A percentile compares a stretch with the other conserved stretches of the same genome.
Evolutionary conservation across 2,329 filamentous ascomycete genomes (phyloP).

Genomic region (Stagonosporopsis tanaceti): DNA sequence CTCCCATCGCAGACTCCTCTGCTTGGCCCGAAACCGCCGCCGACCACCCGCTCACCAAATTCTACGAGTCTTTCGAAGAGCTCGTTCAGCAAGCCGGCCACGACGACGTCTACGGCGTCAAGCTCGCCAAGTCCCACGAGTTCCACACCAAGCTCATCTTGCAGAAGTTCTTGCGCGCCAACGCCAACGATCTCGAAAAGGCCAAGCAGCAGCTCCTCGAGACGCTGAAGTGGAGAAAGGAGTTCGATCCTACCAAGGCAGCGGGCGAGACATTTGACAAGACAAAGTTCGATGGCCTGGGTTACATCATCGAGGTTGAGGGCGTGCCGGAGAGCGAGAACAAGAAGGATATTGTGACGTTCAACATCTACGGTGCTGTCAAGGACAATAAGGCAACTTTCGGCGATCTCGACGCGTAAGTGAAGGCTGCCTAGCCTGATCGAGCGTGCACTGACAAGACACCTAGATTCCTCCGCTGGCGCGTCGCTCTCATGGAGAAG

Average conservation of each 20-base stretch:
- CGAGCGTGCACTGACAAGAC: not conserved
- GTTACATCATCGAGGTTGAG: slow-evolving; percentile 79
- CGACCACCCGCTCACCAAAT: slow-evolving; percentile 59
- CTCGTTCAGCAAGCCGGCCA: slow-evolving; percentile 68
- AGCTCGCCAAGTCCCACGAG: slow-evolving; percentile 62
- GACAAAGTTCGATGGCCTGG: slow-evolving; percentile 77
- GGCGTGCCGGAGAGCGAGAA: slow-evolving; percentile 61
- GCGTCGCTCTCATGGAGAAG: slow-evolving; percentile 88
- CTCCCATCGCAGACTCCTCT: slow-evolving; percentile 21
- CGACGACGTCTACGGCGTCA: slow-evolving; percentile 87
- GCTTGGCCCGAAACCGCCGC: slow-evolving; percentile 48
- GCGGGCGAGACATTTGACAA: slow-evolving; percentile 68
- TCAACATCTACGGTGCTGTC: slow-evolving; percentile 91
- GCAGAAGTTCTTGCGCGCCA: slow-evolving; percentile 93
- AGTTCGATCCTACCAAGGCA: slow-evolving; percentile 73
- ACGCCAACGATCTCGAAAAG: slow-evolving; percentile 75
- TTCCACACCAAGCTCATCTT: slow-evolving; percentile 83
- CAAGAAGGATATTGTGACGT: slow-evolving; percentile 76
- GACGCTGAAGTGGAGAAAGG: slow-evolving; percentile 83
- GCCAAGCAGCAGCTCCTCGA: slow-evolving; percentile 80
- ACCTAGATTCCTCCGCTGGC: slow-evolving; percentile 86
- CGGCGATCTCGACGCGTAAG: slow-evolving; percentile 78
- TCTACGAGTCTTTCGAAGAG: slow-evolving; percentile 66
- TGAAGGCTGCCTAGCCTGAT: not conserved
- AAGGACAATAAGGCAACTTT: slow-evolving; percentile 84